Conservation (phyloP, 495 filamentous ascomycete species). For the Parachaetomium inaequale region DNA sequence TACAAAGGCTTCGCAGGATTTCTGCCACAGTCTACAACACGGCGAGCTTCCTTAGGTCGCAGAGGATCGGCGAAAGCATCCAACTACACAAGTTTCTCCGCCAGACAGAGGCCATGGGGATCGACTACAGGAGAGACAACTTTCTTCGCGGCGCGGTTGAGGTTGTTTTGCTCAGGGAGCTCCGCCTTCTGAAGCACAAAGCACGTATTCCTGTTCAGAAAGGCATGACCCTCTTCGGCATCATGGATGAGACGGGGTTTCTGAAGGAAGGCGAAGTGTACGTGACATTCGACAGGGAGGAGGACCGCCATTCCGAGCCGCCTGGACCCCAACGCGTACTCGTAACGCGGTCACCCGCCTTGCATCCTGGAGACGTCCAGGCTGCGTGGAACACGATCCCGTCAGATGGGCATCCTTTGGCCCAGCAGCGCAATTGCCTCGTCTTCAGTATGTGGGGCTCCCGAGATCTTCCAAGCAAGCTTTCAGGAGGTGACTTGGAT, state of each 20-base stretch:
- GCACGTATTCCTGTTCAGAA: conserved; percentile 64
- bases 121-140: conserved; percentile 59
- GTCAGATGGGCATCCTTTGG: conserved; percentile 59
- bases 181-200: conserved; percentile 71
- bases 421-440: conserved; percentile 63
- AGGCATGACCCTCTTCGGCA: conserved; percentile 70
- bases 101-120: conserved; percentile 45
- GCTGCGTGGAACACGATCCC: conserved; percentile 48
- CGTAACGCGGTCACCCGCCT: conserved; percentile 68
- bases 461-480: conserved; percentile 70
- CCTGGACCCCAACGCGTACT: conserved; percentile 34
- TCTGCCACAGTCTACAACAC: conserved; percentile 55
- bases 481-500: conserved; percentile 79
- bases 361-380: conserved; percentile 81
- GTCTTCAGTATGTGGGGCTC: conserved; percentile 66
- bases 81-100: conserved; percentile 58
- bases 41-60: conserved; percentile 56
- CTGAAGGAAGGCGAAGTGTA: conserved; percentile 67
- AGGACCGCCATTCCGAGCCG: conserved; percentile 23
- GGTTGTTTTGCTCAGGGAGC: conserved; percentile 56
- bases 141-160: conserved; percentile 66
- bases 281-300: conserved; percentile 43
- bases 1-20: conserved; percentile 55
- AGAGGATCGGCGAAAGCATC: conserved; percentile 52
- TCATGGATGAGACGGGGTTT: conserved; percentile 76